These are phyloP conservation scores for Clavariopsis aquatica DNA, from an alignment of 495 filamentous ascomycete genomes.

Conservation along the genomic window DNA sequence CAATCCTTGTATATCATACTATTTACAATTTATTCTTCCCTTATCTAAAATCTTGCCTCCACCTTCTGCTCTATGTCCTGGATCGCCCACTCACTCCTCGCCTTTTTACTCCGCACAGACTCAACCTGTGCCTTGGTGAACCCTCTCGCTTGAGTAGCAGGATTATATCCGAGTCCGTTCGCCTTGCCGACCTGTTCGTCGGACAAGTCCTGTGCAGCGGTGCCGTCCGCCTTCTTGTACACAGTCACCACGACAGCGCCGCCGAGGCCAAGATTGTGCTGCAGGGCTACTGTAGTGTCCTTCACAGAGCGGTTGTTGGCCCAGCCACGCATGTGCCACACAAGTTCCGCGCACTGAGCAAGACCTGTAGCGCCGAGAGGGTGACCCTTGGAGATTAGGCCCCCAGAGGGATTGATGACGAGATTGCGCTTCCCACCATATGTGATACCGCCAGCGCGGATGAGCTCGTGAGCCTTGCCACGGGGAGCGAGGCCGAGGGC, in stretches of 20 bases:
- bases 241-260: conserved; percentile 90
- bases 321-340: conserved; percentile 96
- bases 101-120: conserved; percentile 68
- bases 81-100: conserved; percentile 70
- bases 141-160: conserved; percentile 83
- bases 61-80: conserved; percentile 72
- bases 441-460: conserved; percentile 83
- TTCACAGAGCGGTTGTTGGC: conserved; percentile 81
- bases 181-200: conserved; percentile 60
- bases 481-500: conserved; percentile 75
- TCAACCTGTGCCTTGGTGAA: conserved; percentile 76
- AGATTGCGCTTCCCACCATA: conserved; percentile 86
- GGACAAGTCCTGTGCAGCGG: conserved; percentile 57
- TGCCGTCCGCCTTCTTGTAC: conserved; percentile 84
- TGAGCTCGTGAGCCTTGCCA: conserved; percentile 91
- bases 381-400: conserved; percentile 94
- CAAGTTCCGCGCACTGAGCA: conserved; percentile 92
- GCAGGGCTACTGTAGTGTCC: conserved; percentile 70
- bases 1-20: conserved; percentile 2
- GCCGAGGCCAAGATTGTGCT: conserved; percentile 92
- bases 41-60: conserved; percentile 56
- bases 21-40: background rate
- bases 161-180: conserved; percentile 83
- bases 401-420: conserved; percentile 91
- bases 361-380: conserved; percentile 90